Evolutionary conservation across 768 basidiomycete species (phyloP), one percentile per base, ranked within the genome.

Genomic region (Kondoa malvinella): DNA sequence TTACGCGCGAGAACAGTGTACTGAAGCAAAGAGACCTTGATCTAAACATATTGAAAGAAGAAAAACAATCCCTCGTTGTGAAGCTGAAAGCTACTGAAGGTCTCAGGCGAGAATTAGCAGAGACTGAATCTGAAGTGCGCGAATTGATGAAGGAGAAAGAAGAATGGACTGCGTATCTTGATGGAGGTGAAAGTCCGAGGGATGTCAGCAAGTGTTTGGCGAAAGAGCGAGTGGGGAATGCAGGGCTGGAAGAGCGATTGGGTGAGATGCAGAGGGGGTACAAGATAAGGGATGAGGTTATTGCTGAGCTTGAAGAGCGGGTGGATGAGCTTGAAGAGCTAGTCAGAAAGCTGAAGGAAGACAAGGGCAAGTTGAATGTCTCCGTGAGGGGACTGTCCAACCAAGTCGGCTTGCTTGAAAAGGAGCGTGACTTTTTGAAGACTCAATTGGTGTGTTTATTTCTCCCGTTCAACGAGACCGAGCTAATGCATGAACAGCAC

Each of bases 11-110:
- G 58, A 61, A 73, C 64, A 70, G 69, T 4, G 70, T 69, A 12
- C 69, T 69, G 62, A 73, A 74, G 58, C 64, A 64, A 4, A 67
- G 72, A 34, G 69, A 71, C 34, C 69, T 71, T 1, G 71, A 72
- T 63, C 60, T 69, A 30, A 70, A 73, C 59, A 60, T 74, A 1
- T 68, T 74, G 61, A 73, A 73, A 66, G 74, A 74, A 63, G 61
- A 68, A 56, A 74, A 74, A 63, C 69, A 69, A 27, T 50, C 71
- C 2, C 68, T 74, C 59, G 71, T 72, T 61, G 67, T 61, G 57
- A 72, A 73, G 66, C 29, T 74, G 14, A 58, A 68, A 25, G 59
- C 62, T 4, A 56, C 70, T 16, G 71, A 71, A 8, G 68, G 62
- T 27, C 56, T 71, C 21, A 67, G 70, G 0, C 34, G 64, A 29